These are phyloP conservation scores for Lodderomyces oxycetoniae DNA, from an alignment of 1,139 yeast species.

Conservation along the genomic window DNA sequence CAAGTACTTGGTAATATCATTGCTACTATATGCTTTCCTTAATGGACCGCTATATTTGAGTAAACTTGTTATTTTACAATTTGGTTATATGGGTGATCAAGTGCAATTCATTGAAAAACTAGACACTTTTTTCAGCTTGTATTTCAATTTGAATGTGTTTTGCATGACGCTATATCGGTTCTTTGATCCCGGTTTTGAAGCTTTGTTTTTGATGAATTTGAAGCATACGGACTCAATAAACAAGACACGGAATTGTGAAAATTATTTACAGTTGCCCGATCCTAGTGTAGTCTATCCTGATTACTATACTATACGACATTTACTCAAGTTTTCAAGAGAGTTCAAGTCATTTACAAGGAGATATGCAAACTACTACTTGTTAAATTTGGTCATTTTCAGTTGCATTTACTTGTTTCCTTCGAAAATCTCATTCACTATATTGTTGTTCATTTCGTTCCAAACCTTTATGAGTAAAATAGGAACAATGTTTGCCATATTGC, in stretches of 20 bases:
- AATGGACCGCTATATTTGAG: slow-evolving; percentile 27
- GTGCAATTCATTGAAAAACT: slow-evolving; percentile 12
- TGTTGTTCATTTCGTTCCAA: slow-evolving; percentile 42
- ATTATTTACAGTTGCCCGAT: slow-evolving; percentile 6
- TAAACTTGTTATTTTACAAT: slow-evolving; percentile 12
- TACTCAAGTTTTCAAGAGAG: slow-evolving; percentile 15
- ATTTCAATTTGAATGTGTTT: slow-evolving; percentile 42
- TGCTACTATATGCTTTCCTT: slow-evolving; percentile 32
- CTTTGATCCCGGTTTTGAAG: slow-evolving; percentile 36
- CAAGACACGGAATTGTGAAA: slow-evolving; percentile 1
- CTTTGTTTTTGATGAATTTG: slow-evolving; percentile 36
- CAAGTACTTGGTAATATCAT: slow-evolving; percentile 29
- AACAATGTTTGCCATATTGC: slow-evolving; percentile 35
- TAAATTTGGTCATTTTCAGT: slow-evolving; percentile 16
- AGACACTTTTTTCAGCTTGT: slow-evolving; percentile 30
- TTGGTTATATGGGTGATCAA: slow-evolving; percentile 12
- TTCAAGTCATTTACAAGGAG: slow-evolving; percentile 16
- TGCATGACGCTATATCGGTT: slow-evolving; percentile 35
- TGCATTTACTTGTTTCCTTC: slow-evolving; percentile 27
- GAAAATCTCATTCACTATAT: slow-evolving; percentile 34
- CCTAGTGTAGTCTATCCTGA: slow-evolving; percentile 24
- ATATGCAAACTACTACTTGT: slow-evolving; percentile 19
- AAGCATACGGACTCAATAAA: slow-evolving; percentile 31
- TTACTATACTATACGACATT: slow-evolving; percentile 13
- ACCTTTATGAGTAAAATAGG: slow-evolving; percentile 46